Conservation (phyloP, 1,284 basidiomycete genomes). For the Fomitopsis betulina region DNA sequence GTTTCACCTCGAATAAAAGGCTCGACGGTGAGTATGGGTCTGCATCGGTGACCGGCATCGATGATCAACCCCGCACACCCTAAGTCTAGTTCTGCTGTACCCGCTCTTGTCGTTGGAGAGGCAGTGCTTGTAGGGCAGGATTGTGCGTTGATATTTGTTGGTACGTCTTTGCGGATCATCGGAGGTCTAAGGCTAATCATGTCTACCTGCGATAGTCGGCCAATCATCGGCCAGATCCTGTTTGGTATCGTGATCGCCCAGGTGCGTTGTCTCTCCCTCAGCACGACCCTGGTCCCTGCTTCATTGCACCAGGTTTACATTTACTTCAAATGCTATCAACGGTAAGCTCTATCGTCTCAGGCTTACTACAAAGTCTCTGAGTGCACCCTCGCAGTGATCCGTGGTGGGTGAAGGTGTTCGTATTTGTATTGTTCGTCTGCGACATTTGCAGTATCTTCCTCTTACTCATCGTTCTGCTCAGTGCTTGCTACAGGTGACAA, state of each 20-base stretch:
- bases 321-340: not conserved
- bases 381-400: not conserved
- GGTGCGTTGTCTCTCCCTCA: not conserved
- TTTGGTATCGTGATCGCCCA: conserved; percentile 5
- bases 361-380: not conserved
- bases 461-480: not conserved
- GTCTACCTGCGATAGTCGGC: not conserved
- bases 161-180: not conserved
- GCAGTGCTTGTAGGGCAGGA: not conserved
- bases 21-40: not conserved
- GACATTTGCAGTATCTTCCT: not conserved
- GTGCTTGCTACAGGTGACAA: conserved; percentile 5
- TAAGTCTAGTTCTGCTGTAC: not conserved
- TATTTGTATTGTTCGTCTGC: not conserved
- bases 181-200: not conserved
- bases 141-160: not conserved
- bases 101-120: not conserved
- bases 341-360: not conserved
- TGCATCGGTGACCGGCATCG: not conserved
- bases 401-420: not conserved
- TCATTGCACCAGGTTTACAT: not conserved
- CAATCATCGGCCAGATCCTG: not conserved
- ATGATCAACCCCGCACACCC: not conserved
- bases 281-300: not conserved
- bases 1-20: not conserved